Percentiles rank a stretch among this genome's conserved stretches.
phyloP scores from a whole-genome alignment of 805 yeast species.

The Starmerella etchellsii region DNA sequence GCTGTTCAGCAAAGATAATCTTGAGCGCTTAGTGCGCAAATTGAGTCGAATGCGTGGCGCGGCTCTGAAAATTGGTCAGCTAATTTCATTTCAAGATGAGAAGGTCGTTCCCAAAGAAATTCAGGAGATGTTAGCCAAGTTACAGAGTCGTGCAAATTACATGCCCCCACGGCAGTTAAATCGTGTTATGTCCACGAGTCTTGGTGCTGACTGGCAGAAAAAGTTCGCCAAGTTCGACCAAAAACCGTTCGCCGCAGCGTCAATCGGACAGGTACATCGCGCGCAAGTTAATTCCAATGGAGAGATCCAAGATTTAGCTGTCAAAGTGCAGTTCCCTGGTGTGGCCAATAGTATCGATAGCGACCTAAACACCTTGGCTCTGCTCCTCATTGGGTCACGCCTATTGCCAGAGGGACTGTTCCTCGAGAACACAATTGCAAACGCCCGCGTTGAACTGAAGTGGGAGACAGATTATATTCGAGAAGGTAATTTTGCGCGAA shows the following conservation, averaged over 20 bases:
- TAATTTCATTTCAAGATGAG: constrained; percentile 88
- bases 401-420: constrained; percentile 84
- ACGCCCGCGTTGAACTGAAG: constrained; percentile 82
- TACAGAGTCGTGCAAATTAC: constrained; percentile 89
- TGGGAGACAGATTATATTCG: constrained; percentile 97
- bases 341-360: constrained; percentile 88
- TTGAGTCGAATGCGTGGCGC: constrained; percentile 97
- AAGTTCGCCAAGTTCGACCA: constrained; percentile 67
- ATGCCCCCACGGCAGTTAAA: constrained; percentile 91
- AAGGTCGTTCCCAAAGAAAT: constrained; percentile 73
- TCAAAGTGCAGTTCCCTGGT: constrained; percentile 95
- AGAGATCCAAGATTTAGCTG: constrained; percentile 71
- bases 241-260: constrained; percentile 91
- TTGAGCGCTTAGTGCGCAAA: constrained; percentile 77
- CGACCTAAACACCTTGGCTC: constrained; percentile 71
- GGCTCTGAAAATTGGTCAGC: constrained; percentile 92
- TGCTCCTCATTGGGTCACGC: constrained; percentile 75
- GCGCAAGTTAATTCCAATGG: constrained; percentile 38
- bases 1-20: constrained; percentile 66
- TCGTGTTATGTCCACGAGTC: constrained; percentile 52
- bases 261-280: constrained; percentile 90
- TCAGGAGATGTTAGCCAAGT: constrained; percentile 64
- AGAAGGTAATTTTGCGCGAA: constrained; percentile 65
- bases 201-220: constrained; percentile 69
- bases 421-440: constrained; percentile 80